phyloP scores from a whole-genome alignment of 1,139 yeast genomes.

The Yamadazyma taylorii region DNA sequence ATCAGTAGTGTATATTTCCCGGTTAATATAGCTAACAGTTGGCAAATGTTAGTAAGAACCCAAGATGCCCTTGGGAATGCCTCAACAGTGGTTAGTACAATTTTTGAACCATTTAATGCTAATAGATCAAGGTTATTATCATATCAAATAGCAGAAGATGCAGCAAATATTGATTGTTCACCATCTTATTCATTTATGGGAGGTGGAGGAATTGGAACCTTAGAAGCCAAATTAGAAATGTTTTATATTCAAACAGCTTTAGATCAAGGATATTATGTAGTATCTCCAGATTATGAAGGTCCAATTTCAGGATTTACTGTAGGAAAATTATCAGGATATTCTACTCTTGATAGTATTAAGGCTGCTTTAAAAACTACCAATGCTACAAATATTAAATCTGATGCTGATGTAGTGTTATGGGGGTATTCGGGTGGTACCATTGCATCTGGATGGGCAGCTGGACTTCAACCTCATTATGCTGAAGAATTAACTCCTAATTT shows the following conservation, averaged over 20 bases:
- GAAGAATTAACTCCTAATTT: conserved; percentile 27
- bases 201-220: conserved; percentile 20
- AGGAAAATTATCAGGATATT: conserved; percentile 32
- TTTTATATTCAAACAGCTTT: conserved; percentile 25
- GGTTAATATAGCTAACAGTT: conserved; percentile 24
- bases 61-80: conserved; percentile 31
- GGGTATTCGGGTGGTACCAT: conserved; percentile 44
- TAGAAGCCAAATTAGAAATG: conserved; percentile 26
- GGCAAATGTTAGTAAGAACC: conserved; percentile 36
- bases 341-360: conserved; percentile 30
- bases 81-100: conserved; percentile 30
- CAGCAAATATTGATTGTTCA: conserved; percentile 30
- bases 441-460: conserved; percentile 40
- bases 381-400: conserved; percentile 26
- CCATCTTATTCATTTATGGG: conserved; percentile 31
- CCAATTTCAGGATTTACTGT: conserved; percentile 31
- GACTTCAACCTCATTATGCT: conserved; percentile 34
- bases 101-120: conserved; percentile 32
- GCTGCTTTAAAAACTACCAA: conserved; percentile 26
- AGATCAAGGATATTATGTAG: conserved; percentile 30
- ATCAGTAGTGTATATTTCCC: conserved; percentile 18
- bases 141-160: conserved; percentile 35
- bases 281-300: conserved; percentile 37
- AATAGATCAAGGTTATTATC: conserved; percentile 28
- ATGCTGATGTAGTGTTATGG: conserved; percentile 32